These are phyloP conservation scores for Colletotrichum gloeosporioides DNA, from an alignment of 2,329 filamentous ascomycete species.

Conservation along the genomic window DNA sequence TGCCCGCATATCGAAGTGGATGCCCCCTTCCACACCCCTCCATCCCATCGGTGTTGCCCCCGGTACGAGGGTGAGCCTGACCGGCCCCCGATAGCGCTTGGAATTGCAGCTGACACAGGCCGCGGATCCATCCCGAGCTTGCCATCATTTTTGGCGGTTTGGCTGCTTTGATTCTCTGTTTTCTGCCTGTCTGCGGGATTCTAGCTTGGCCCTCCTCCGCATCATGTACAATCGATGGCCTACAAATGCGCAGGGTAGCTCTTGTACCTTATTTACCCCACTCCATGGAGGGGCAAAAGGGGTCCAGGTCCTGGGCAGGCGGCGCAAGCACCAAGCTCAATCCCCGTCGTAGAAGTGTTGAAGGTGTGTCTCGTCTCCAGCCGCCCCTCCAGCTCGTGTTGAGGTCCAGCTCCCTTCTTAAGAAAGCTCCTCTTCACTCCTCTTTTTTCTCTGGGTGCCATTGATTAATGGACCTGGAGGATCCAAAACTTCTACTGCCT, in stretches of 20 bases:
- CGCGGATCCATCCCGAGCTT: not conserved
- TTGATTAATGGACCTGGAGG: not conserved
- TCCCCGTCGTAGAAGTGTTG: not conserved
- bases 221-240: constrained; percentile 1
- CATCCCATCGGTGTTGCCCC: constrained; percentile 11
- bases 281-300: constrained; percentile 17
- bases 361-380: not conserved
- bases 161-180: not conserved
- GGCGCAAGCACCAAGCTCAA: constrained; percentile 8
- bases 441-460: not conserved
- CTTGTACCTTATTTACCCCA: constrained; percentile 8
- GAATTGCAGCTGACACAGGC: not conserved
- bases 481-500: not conserved
- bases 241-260: constrained; percentile 7
- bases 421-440: not conserved
- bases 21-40: constrained; percentile 5
- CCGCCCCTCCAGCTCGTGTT: constrained; percentile 2
- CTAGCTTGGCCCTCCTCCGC: not conserved
- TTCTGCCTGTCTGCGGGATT: not conserved
- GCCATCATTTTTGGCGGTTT: not conserved
- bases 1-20: not conserved
- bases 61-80: not conserved
- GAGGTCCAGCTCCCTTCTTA: constrained; percentile 2
- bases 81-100: not conserved
- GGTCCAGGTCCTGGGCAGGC: constrained; percentile 16